Evolutionary conservation across 139 green algal genomes (phyloP), one percentile per base, ranked within the genome.

Genomic region (Chlamydomonas schloesseri): DNA sequence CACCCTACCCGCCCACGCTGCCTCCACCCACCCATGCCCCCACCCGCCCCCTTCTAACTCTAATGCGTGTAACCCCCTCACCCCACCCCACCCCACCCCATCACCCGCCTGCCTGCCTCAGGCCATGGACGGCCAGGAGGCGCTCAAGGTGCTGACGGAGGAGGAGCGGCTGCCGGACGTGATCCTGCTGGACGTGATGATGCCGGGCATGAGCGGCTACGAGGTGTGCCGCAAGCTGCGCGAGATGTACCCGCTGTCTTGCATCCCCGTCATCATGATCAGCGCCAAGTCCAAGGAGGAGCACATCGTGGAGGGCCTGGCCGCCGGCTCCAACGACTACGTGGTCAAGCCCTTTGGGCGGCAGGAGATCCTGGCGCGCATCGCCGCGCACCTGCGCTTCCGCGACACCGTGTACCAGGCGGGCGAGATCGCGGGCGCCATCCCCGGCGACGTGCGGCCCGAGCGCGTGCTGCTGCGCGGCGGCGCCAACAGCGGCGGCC

Each of bases 181-280:
- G 34, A 93, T 97, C 57, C 87, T 97, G 74, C 90, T 96, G 57
- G 93, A 97, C 53, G 92, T 97, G 0, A 97, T 97, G 94, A 97
- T 97, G 94, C 94, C 94, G 2, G 88, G 84, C 9, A 94, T 96
- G 86, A 95, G 90, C 83, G 94, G 94, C 37, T 96, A 94, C 60
- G 93, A 93, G 71, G 90, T 93, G 55, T 92, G 89, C 62, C 89
- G 89, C 82, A 88, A 88, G 71, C 75, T 93, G 53, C 84, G 86
- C 21, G 62, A 91, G 81, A 65, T 82, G 6, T 91, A 94, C 84
- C 94, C 94, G 23, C 57, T 79, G 62, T 84, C 90, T 58, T 92
- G 92, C 90, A 91, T 95, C 68, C 94, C 94, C 13, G 87, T 97
- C 72, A 95, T 97, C 87, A 93, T 97, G 88, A 91, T 95, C 57